These are phyloP conservation scores for Leishmania amazonensis DNA, from an alignment of 208 protist species.

Conservation along the genomic window DNA sequence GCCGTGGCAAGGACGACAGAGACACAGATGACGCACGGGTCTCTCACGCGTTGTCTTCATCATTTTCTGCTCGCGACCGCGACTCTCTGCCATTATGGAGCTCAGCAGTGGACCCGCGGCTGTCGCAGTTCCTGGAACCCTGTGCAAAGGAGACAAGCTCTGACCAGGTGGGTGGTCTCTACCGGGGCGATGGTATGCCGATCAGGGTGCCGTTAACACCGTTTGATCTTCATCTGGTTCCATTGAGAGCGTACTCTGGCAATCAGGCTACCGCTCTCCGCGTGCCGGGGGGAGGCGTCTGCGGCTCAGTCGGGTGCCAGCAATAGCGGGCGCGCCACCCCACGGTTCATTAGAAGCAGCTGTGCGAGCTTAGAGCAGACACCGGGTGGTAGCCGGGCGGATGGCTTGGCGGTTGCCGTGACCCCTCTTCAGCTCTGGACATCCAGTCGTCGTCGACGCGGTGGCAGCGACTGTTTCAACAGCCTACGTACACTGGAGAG, in stretches of 20 bases:
- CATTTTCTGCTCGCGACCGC: not conserved
- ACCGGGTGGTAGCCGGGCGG: not conserved
- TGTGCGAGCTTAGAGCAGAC: not conserved
- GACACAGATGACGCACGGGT: not conserved
- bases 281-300: not conserved
- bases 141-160: not conserved
- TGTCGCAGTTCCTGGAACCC: conserved; percentile 14
- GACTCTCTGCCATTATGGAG: not conserved
- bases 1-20: not conserved
- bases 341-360: not conserved
- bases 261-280: not conserved
- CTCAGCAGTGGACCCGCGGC: conserved; percentile 14
- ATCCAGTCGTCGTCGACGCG: not conserved
- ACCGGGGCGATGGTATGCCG: not conserved
- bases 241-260: not conserved
- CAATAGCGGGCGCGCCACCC: not conserved
- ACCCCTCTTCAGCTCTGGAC: not conserved
- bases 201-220: not conserved
- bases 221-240: conserved; percentile 5
- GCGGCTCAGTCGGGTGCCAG: no score
- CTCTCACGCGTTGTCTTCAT: not conserved
- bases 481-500: not conserved
- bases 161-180: not conserved
- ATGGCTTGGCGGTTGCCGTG: not conserved
- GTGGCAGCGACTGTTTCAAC: not conserved